These are phyloP conservation scores for Parsonsia alboflavescens DNA, from an alignment of 257 asterid species.

Conservation along the genomic window DNA sequence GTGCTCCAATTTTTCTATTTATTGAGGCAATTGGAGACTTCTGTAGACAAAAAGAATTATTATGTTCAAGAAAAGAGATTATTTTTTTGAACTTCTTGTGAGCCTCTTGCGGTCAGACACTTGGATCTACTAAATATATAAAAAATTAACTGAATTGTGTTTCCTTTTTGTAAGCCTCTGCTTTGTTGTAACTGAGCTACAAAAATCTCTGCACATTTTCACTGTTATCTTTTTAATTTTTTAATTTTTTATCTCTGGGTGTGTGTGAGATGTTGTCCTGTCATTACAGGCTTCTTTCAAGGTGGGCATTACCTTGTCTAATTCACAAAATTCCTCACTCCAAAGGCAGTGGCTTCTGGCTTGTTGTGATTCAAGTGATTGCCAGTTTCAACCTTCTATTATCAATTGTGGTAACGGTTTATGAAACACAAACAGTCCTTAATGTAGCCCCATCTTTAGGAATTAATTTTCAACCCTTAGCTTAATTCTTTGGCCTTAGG, in stretches of 20 bases:
- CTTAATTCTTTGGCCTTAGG: no score
- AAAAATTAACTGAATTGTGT: background rate
- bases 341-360: slow-evolving; percentile 81
- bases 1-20: background rate
- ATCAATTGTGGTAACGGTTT: slow-evolving; percentile 56
- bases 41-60: background rate
- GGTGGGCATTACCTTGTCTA: slow-evolving; percentile 48
- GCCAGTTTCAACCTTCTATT: slow-evolving; percentile 78
- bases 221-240: background rate
- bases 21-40: background rate
- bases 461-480: no score
- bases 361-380: slow-evolving; percentile 59
- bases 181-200: background rate
- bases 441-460: background rate
- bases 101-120: background rate
- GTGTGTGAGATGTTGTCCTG: slow-evolving; percentile 2
- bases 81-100: background rate
- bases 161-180: background rate
- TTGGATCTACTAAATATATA: background rate
- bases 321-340: slow-evolving; percentile 65
- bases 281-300: slow-evolving; percentile 56
- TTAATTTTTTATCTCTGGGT: background rate
- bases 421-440: background rate
- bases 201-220: background rate
- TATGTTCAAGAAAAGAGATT: background rate